Evolutionary conservation across 2,329 filamentous ascomycete species (phyloP), one percentile per base, ranked within the genome.

Genomic region (Aspergillus sp.): DNA sequence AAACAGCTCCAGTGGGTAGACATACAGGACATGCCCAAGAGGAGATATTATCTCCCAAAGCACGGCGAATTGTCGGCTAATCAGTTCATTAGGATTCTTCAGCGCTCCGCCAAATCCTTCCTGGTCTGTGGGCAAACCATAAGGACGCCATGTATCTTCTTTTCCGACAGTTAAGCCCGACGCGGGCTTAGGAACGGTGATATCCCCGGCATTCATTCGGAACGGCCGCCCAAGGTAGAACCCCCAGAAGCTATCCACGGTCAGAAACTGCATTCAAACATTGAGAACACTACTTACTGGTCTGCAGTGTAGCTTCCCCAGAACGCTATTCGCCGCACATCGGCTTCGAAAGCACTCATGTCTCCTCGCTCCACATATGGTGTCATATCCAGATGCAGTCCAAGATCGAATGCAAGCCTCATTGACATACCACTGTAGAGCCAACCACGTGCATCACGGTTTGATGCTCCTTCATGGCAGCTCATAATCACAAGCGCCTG

Each of bases 41-140:
- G 76, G 75, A 15, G 75, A 75, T 15, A 78, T 74, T 52, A 76
- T 76, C 56, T 79, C 76, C 70, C 76, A 78, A 0, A 79, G 62
- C n/a, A 73, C 64, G 1, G 75, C 70, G 41, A 76, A 74, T 58
- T 75, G 73, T 17, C 70, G 66, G 51, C 68, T 72, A 17, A 75
- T 70, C n/a, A 74, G 57, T 25, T 74, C 72, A 31, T 64, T 70
- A 0, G 70, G 69, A 52, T 70, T 70, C 31, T 58, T 68, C 33
- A 75, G 52, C 6, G 65, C 68, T 2, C 49, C 54, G 9, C 61
- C 57, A 3, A 66, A 45, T 25, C 49, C 39, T 12, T 55, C 54
- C 6, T 67, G 60, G 7, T 60, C 59, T 15, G 51, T 31, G 3
- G 60, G 49, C 15, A 63, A 58, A 2, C 63, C 66, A 25, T 68